Base-by-base conservation (phyloP, 169 alveolate species). In the Cryptosporidium viatorum region DNA sequence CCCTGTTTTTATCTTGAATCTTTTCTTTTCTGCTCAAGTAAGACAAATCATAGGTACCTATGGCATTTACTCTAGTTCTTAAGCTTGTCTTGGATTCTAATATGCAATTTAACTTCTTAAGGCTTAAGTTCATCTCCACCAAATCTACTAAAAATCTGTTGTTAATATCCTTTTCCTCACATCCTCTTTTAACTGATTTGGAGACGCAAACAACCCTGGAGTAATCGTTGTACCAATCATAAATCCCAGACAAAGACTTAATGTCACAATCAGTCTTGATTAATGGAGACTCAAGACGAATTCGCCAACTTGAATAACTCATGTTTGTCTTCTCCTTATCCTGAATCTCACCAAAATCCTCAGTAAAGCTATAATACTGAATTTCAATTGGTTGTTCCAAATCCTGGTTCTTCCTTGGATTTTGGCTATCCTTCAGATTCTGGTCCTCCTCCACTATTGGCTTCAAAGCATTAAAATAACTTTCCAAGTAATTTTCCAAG, bases 171-270 rank as follows among this genome's bases (percentile, higher is more conserved):
- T 26, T 26, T n/a, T 26, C 16, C 35, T 26, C 35, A 0, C 9
- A 2, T 2, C 1, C 37, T 6, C 2, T 10, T 26, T 4, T 26
- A 26, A 2, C 31, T 3, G 67, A 26, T 21, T 21, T 26, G 4
- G 67, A 26, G 8, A 21, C 9, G 10, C 35, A 9, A 16, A 23
- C 23, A 10, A 26, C 51, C 18, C 39, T 43, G 23, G 71, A 52
- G 70, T 55, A 73, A 12, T 58, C 10, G 14, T 18, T 23, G 35
- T 55, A 73, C 86, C 86, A 73, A 14, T 59, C 33, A 23, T 35
- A 73, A 21, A 73, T 29, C 18, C 68, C 50, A 35, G 16, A 2
- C 37, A 73, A 69, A 10, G 59, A 18, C 50, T 31, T 29, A 26
- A 73, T 7, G 1, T 59, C 70, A 35, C 41, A 29, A 23, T 73